phyloP scores from a whole-genome alignment of 2,329 filamentous ascomycete species.

The Microcyclospora tardicrescens region DNA sequence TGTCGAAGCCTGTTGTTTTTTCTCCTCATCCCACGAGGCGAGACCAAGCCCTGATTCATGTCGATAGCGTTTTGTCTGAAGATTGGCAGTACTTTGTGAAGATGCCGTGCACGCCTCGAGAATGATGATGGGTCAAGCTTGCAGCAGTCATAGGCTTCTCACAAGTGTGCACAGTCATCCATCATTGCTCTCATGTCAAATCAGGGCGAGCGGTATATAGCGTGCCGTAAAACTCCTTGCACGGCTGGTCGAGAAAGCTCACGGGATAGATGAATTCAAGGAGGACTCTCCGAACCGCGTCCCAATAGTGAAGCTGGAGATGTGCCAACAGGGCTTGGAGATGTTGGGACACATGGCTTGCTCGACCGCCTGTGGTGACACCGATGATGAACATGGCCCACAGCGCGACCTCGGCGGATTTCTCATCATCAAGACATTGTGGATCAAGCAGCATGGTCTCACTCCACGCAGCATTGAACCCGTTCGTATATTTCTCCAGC shows the following conservation, averaged over 20 bases:
- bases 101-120: no score
- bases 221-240: constrained; percentile 15
- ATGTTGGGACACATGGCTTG: constrained; percentile 13
- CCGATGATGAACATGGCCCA: constrained; percentile 24
- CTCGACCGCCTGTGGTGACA: constrained; percentile 19
- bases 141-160: no score
- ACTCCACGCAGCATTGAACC: constrained; percentile 20
- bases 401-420: constrained; percentile 19
- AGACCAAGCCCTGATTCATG: no score
- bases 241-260: constrained; percentile 20
- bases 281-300: constrained; percentile 19
- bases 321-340: constrained; percentile 14
- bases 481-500: constrained; percentile 14
- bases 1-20: no score
- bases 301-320: constrained; percentile 19
- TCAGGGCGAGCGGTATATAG: no score
- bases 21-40: no score
- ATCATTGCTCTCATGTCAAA: no score
- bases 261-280: constrained; percentile 23
- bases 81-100: no score
- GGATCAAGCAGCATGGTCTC: constrained; percentile 18
- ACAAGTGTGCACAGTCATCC: no score
- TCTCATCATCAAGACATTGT: constrained; percentile 15
- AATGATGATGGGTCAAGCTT: no score
- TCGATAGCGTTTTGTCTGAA: no score